phyloP scores from a whole-genome alignment of 2,329 filamentous ascomycete genomes.

The Verticillium isaacii region DNA sequence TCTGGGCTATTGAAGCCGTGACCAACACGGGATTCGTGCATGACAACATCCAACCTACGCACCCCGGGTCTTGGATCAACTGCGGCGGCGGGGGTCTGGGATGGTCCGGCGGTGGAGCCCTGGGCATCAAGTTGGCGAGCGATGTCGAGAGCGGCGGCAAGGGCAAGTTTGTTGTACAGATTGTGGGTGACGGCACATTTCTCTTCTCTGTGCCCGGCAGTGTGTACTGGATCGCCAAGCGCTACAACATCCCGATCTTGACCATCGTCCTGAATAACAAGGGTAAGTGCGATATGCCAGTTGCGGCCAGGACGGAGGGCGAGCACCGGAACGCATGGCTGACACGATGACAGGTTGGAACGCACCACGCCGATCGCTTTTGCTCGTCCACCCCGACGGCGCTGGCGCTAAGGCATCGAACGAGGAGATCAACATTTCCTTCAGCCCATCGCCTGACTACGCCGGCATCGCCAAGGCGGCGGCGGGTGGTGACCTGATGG shows the following conservation, averaged over 20 bases:
- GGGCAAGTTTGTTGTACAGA: slow-evolving; percentile 45
- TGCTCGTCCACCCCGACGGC: slow-evolving; percentile 39
- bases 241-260: slow-evolving; percentile 49
- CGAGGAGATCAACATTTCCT: slow-evolving; percentile 42
- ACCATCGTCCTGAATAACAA: slow-evolving; percentile 55
- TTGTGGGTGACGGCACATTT: slow-evolving; percentile 54
- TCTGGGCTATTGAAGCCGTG: slow-evolving; percentile 75
- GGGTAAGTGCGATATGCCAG: slow-evolving; percentile 26
- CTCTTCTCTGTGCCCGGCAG: slow-evolving; percentile 50
- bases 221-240: slow-evolving; percentile 51
- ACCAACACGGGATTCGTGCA: slow-evolving; percentile 64
- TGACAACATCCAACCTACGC: slow-evolving; percentile 64
- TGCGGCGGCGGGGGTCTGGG: slow-evolving; percentile 77
- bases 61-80: slow-evolving; percentile 73
- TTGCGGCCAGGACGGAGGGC: not conserved
- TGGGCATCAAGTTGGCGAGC: slow-evolving; percentile 71
- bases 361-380: slow-evolving; percentile 34
- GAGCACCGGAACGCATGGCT: not conserved
- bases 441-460: slow-evolving; percentile 38
- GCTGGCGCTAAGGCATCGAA: slow-evolving; percentile 33
- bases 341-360: slow-evolving; percentile 31
- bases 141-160: slow-evolving; percentile 36
- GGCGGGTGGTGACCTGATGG: slow-evolving; percentile 41
- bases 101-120: slow-evolving; percentile 71
- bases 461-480: slow-evolving; percentile 21